Conservation (phyloP, 2,329 filamentous ascomycete genomes). For the Ophidiomyces ophidiicola region DNA sequence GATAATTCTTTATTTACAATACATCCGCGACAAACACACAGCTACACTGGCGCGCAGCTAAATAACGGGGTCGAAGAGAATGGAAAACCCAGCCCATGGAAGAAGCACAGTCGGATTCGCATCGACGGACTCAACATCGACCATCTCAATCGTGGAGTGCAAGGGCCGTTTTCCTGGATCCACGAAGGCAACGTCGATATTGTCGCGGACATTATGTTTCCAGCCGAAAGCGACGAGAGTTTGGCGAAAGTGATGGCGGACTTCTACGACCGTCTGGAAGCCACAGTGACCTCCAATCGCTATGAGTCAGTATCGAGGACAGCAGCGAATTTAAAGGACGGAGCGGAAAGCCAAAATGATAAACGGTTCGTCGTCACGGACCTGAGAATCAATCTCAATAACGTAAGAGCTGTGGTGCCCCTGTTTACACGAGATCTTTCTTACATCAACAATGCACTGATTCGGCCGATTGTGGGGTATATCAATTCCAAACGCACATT, state of each 20-base stretch:
- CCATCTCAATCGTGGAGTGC: slow-evolving; percentile 83
- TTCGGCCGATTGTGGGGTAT: slow-evolving; percentile 92
- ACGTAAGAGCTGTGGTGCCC: slow-evolving; percentile 83
- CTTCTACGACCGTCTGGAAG: slow-evolving; percentile 91
- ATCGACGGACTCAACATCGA: slow-evolving; percentile 93
- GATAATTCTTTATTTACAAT: slow-evolving; percentile 96
- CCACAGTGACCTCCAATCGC: slow-evolving; percentile 70
- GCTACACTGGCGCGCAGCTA: slow-evolving; percentile 54
- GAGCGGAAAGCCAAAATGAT: slow-evolving; percentile 37
- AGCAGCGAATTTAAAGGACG: background rate
- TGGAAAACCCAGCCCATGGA: slow-evolving; percentile 65
- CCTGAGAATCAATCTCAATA: slow-evolving; percentile 85
- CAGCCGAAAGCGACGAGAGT: slow-evolving; percentile 73
- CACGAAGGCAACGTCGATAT: slow-evolving; percentile 96
- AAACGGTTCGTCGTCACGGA: slow-evolving; percentile 85
- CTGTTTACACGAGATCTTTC: slow-evolving; percentile 85
- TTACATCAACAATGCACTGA: slow-evolving; percentile 90
- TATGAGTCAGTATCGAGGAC: slow-evolving; percentile 30
- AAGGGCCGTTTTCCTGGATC: slow-evolving; percentile 95
- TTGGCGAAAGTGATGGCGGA: slow-evolving; percentile 92
- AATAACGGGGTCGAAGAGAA: slow-evolving; percentile 46
- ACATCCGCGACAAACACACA: slow-evolving; percentile 81
- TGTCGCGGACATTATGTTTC: slow-evolving; percentile 88
- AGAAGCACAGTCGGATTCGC: slow-evolving; percentile 84
- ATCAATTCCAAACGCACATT: slow-evolving; percentile 93